A percentile compares a stretch with the other conserved stretches of the same genome.
These are phyloP conservation scores for Celoporthe dispersa DNA, from an alignment of 2,329 filamentous ascomycete species.

Conservation along the genomic window DNA sequence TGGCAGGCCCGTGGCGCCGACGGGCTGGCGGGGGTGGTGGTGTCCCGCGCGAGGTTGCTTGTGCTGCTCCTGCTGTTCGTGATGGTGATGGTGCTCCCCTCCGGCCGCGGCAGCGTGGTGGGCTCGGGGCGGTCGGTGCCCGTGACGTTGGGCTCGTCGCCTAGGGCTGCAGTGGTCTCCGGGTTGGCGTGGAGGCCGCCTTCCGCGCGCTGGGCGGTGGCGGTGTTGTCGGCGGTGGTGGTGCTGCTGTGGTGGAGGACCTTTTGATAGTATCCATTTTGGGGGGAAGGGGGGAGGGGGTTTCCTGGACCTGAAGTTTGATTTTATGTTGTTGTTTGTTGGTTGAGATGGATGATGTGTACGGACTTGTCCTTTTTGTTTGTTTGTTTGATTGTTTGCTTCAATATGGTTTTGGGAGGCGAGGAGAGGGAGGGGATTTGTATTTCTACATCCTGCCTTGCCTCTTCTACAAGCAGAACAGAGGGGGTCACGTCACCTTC, in stretches of 20 bases:
- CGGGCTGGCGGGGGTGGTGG: constrained; percentile 29
- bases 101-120: background rate
- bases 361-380: too few relatives aligned
- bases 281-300: background rate
- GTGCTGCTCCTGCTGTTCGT: constrained; percentile 20
- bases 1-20: constrained; percentile 21
- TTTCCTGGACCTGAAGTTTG: too few relatives aligned
- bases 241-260: constrained; percentile 18
- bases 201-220: background rate
- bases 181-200: constrained; percentile 10
- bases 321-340: too few relatives aligned
- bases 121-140: constrained; percentile 18
- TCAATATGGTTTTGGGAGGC: background rate
- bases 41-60: constrained; percentile 26
- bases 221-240: constrained; percentile 12
- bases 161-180: constrained; percentile 22
- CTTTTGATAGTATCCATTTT: constrained; percentile 29
- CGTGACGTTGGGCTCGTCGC: constrained; percentile 22
- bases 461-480: background rate
- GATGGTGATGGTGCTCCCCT: background rate
- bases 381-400: background rate
- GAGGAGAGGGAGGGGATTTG: background rate
- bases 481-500: constrained; percentile 1
- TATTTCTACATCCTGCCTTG: background rate
- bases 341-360: too few relatives aligned